Evolutionary conservation across 1,284 basidiomycete genomes (phyloP), one percentile per base, ranked within the genome.

Genomic region (Paramarasmius palmivorus): DNA sequence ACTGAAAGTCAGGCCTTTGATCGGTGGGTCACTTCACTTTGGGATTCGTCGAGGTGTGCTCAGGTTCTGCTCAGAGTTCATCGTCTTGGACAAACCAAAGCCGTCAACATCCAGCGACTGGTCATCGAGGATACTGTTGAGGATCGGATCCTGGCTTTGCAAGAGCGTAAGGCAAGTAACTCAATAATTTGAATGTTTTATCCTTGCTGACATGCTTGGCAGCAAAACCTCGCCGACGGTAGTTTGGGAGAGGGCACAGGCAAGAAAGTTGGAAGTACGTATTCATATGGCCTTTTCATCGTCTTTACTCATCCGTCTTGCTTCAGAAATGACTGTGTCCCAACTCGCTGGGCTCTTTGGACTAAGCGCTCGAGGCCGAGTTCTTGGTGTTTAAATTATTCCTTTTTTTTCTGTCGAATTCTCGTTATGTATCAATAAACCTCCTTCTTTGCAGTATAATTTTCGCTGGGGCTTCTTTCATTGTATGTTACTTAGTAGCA

Each of bases 111-210:
- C n/a, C 74, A 85, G 53, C 81, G 82, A 4, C 71, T 85, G 3
- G 81, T 84, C 39, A 81, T 84, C 38, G 65, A 67, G 14, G 72
- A 82, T 57, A 83, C 81, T 0, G 78, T 85, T 3, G 82, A 86
- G 62, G 81, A 83, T 61, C 76, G 82, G n/a, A 76, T 85, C 42
- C 69, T 86, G 32, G 67, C 71, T 0, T 66, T 84, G 60, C 83
- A 86, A 59, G 77, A 81, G 49, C 71, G 79, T 52, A 86, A 84
- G 71, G 76, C 77, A 52, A 29, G 67, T 59, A 26, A 32, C 46
- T 7, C 45, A 19, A 20, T 38, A 22, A 44, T n/a, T 1, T 52
- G 7, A 12, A 14, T 35, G 32, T 36, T 3, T 36, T 23, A 25
- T 37, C 22, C 47, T 39, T 50, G 39, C 22, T 49, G 22, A 47